A percentile compares a stretch with the other conserved stretches of the same genome.
Evolutionary conservation across 495 filamentous ascomycete species (phyloP).

Genomic region (Clohesyomyces aquaticus): DNA sequence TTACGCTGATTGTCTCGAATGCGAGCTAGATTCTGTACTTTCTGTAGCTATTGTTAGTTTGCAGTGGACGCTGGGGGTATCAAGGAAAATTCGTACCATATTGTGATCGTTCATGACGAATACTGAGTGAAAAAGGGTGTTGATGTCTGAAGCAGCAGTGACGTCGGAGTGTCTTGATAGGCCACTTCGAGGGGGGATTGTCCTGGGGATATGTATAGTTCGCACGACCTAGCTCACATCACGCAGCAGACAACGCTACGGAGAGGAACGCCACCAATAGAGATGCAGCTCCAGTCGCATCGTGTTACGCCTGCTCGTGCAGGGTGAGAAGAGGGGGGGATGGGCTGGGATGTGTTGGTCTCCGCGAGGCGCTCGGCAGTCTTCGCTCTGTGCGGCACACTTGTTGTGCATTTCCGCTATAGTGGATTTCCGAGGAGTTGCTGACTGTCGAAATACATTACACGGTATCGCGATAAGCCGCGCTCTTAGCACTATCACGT

Average conservation of each 20-base stretch:
- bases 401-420: background rate
- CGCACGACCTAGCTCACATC: background rate
- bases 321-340: constrained; percentile 1
- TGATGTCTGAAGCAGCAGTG: background rate
- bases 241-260: background rate
- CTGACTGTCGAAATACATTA: background rate
- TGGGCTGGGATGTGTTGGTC: background rate
- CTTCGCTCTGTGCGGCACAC: background rate
- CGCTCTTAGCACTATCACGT: background rate
- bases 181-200: too few relatives aligned
- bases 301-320: constrained; percentile 11
- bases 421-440: background rate
- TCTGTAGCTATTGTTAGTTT: constrained; percentile 33
- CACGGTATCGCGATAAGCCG: background rate
- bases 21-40: constrained; percentile 54
- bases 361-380: background rate
- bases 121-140: background rate
- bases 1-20: constrained; percentile 78
- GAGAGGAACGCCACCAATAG: constrained; percentile 21
- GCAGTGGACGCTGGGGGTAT: background rate
- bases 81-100: constrained; percentile 13
- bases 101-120: constrained; percentile 35
- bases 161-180: constrained; percentile 16
- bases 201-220: constrained; percentile 6
- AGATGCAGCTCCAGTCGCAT: constrained; percentile 8